Percentiles rank a stretch among this genome's conserved stretches.
Evolutionary conservation across 2,329 filamentous ascomycete genomes (phyloP).

Genomic region (Gremmenia infestans): DNA sequence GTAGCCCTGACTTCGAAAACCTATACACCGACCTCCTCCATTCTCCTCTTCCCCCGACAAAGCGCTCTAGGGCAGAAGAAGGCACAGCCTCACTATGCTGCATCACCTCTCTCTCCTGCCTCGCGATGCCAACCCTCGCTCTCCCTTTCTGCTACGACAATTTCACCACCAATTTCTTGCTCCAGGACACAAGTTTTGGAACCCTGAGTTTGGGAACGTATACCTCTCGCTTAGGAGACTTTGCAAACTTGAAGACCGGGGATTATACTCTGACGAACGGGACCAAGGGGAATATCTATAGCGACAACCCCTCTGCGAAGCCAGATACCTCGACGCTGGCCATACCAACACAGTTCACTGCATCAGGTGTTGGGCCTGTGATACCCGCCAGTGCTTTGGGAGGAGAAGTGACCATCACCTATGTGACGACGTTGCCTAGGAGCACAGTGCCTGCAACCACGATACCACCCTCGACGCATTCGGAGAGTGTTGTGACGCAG

Average conservation of each 20-base stretch:
- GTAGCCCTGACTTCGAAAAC: constrained; percentile 24
- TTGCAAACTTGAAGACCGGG: constrained; percentile 41
- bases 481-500: not conserved
- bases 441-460: constrained; percentile 22
- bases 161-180: constrained; percentile 46
- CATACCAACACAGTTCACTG: constrained; percentile 42
- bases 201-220: constrained; percentile 41
- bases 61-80: constrained; percentile 6
- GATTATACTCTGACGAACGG: constrained; percentile 37
- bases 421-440: constrained; percentile 18
- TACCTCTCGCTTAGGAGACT: constrained; percentile 32
- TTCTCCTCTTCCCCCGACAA: constrained; percentile 27
- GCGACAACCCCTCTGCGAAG: constrained; percentile 31
- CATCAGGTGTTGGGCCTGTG: constrained; percentile 39
- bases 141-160: constrained; percentile 48
- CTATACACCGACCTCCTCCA: constrained; percentile 31
- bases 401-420: constrained; percentile 32
- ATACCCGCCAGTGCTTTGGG: constrained; percentile 41
- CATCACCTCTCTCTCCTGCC: constrained; percentile 20
- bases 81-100: constrained; percentile 24
- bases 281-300: constrained; percentile 41
- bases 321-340: constrained; percentile 41
- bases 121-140: constrained; percentile 29
- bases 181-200: constrained; percentile 42
- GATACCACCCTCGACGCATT: constrained; percentile 8